Percentiles rank a stretch among this genome's conserved stretches.
Evolutionary conservation across 1,284 basidiomycete species (phyloP).

Genomic region (Afroboletus lepidellus): DNA sequence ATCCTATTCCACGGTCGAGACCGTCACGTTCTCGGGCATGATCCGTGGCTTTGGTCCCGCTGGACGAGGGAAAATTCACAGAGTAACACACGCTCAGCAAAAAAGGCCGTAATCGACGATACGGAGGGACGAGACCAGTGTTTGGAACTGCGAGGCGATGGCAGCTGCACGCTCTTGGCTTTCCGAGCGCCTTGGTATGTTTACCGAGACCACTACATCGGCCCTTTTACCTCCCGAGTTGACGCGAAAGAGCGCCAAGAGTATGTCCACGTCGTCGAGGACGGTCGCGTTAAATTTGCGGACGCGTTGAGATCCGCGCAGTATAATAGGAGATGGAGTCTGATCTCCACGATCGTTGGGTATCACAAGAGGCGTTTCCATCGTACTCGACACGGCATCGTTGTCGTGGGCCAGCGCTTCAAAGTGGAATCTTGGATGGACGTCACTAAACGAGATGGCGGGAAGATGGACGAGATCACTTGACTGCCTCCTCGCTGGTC

Average conservation of each 20-base stretch:
- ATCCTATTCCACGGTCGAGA: constrained; percentile 9
- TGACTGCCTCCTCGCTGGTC: constrained; percentile 58
- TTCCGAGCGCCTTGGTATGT: constrained; percentile 58
- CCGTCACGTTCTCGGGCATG: background rate
- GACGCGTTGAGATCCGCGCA: constrained; percentile 70
- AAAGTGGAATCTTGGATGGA: constrained; percentile 78
- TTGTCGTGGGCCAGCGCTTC: constrained; percentile 92
- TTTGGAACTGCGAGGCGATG: constrained; percentile 51
- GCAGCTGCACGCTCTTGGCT: constrained; percentile 35
- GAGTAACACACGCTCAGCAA: constrained; percentile 42
- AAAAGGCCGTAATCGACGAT: constrained; percentile 80
- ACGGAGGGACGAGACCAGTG: constrained; percentile 56
- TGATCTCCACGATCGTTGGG: constrained; percentile 43
- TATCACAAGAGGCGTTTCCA: constrained; percentile 37
- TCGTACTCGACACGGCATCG: constrained; percentile 56
- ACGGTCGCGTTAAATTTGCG: constrained; percentile 70
- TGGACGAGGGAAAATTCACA: background rate
- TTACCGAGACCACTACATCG: constrained; percentile 82
- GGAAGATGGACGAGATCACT: constrained; percentile 44
- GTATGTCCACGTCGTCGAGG: constrained; percentile 70
- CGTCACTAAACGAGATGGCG: constrained; percentile 7
- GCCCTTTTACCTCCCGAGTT: constrained; percentile 51
- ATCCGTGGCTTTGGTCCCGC: background rate
- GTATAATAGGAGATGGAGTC: constrained; percentile 59
- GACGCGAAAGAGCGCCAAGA: constrained; percentile 80